Base-by-base conservation (phyloP, 1,284 basidiomycete genomes). In the Rhodotorula sp. region DNA sequence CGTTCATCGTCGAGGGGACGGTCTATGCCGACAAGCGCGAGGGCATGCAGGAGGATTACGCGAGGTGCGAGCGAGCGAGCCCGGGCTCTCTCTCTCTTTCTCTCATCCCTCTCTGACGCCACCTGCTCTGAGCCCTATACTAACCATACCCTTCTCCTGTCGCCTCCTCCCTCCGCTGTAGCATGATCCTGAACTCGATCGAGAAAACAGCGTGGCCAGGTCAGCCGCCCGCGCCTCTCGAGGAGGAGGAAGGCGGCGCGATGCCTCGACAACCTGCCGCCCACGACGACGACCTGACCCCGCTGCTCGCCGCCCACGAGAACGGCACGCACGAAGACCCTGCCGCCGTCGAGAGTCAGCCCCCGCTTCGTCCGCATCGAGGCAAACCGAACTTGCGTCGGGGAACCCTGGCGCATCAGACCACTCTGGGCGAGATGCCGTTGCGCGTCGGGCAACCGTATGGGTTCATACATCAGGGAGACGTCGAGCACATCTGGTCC, bases 401-500 rank as follows among this genome's bases (percentile, higher is more conserved):
- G 0, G 72, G 72, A 28, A 14, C 57, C 38, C 6, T 57, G 10
- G 64, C 69, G 58, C 47, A 64, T 21, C 50, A 67, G 14, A 59
- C 63, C 2, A 61, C 34, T 52, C 50, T 74, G 15, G 73, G 70
- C 5, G 66, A 64, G 5, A 38, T 76, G 19, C 58, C 68, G 18
- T 28, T 76, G 28, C 55, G 63, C 12, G 21, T 74, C 19, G 69
- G 72, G 73, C 84, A 89, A 77, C 91, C 91, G 2, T 92, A 92
- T 76, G 91, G 88, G 87, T 81, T 91, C 67, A 81, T 92, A 26
- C 91, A 93, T 77, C 85, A 86, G 68, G 91, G 91, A 34, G 88
- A 86, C 76, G 92, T 90, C 76, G 90, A 92, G 75, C 91, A 93
- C 78, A 89, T 88, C 78, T 78, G 90, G 50, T 85, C 89, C 23